These are phyloP conservation scores for Senecio squalidus DNA, from an alignment of 140 eudicot species.

Conservation along the genomic window DNA sequence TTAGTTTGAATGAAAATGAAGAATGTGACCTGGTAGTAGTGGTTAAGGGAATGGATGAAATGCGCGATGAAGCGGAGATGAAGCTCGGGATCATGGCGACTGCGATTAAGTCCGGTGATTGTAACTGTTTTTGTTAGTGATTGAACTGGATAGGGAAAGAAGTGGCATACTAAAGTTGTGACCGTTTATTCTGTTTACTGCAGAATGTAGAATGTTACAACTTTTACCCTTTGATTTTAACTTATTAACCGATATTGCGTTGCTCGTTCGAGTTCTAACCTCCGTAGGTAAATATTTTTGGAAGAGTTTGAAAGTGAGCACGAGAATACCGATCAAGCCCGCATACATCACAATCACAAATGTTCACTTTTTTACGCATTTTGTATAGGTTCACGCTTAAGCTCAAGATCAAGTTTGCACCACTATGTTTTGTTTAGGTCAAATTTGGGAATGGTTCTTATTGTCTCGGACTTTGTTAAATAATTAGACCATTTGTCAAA, in stretches of 20 bases:
- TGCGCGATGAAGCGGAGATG: constrained; percentile 11
- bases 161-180: constrained; percentile 14
- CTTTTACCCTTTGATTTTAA: not conserved
- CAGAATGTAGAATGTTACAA: not conserved
- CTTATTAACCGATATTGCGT: no score
- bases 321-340: no score
- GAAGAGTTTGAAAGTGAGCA: no score
- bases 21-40: constrained; percentile 24
- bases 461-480: no score
- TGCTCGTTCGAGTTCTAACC: not conserved
- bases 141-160: constrained; percentile 20
- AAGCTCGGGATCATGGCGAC: constrained; percentile 18
- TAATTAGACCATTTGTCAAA: no score
- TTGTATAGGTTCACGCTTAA: no score
- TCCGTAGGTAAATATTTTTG: no score
- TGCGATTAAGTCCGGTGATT: constrained; percentile 1
- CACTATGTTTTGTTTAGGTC: no score
- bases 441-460: no score
- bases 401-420: no score
- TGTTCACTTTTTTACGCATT: no score
- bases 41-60: constrained; percentile 11
- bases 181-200: constrained; percentile 21
- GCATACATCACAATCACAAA: no score
- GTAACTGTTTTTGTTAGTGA: not conserved
- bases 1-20: not conserved